phyloP scores from a whole-genome alignment of 148 eudicot species.

The Salicornia ramosissima region DNA sequence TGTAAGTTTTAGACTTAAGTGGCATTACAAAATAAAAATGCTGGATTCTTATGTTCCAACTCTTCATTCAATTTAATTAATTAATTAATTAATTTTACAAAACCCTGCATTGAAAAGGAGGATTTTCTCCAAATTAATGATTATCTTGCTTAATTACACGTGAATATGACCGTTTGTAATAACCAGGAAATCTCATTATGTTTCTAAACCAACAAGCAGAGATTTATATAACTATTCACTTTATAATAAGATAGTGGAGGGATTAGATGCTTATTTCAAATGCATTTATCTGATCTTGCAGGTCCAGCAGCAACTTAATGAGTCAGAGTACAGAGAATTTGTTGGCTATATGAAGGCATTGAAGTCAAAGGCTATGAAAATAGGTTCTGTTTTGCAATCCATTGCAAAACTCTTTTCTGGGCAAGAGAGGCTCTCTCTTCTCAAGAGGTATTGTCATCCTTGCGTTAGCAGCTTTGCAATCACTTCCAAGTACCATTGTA shows the following conservation, averaged over 20 bases:
- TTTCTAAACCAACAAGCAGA: not conserved
- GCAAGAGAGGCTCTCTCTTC: conserved; percentile 76
- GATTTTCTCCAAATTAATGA: not conserved
- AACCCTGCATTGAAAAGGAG: not conserved
- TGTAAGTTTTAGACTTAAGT: too few relatives aligned
- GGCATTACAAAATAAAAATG: not conserved
- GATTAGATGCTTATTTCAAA: conserved; percentile 1
- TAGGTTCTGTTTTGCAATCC: conserved; percentile 67
- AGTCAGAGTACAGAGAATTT: conserved; percentile 70
- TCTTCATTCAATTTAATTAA: not conserved
- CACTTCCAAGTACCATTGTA: conserved; percentile 5
- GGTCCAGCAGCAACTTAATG: conserved; percentile 79
- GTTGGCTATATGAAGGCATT: conserved; percentile 77
- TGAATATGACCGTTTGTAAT: not conserved
- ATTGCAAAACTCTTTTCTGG: conserved; percentile 63
- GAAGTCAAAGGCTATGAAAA: conserved; percentile 74
- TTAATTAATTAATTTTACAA: not conserved
- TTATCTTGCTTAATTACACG: not conserved
- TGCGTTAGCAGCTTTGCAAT: conserved; percentile 4
- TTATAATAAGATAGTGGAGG: not conserved
- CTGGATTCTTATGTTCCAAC: not conserved
- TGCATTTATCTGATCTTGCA: conserved; percentile 27
- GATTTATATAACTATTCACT: not conserved
- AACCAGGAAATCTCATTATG: not conserved
- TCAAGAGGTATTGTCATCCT: conserved; percentile 46